Percentiles rank a stretch among this genome's conserved stretches.
These are phyloP conservation scores for Papiliotrema nemorosa DNA, from an alignment of 1,284 basidiomycete species.

Conservation along the genomic window DNA sequence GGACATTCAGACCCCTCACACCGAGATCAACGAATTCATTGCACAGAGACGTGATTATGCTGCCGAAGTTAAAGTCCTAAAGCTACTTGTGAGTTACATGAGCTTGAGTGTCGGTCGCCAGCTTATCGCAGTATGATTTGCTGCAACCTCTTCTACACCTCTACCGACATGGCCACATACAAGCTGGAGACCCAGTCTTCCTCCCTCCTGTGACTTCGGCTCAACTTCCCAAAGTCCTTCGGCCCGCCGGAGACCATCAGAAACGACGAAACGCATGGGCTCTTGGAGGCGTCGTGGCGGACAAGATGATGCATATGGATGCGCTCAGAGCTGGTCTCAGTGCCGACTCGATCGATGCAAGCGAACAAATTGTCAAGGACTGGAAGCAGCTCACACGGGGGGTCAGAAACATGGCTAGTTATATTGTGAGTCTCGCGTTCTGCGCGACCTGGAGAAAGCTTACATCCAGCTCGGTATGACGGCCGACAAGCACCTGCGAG, in stretches of 20 bases:
- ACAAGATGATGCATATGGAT: conserved; percentile 15
- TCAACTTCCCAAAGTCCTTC: conserved; percentile 28
- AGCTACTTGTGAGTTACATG: conserved; percentile 27
- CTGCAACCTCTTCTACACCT: conserved; percentile 34
- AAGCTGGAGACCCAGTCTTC: conserved; percentile 35
- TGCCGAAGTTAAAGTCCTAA: conserved; percentile 13
- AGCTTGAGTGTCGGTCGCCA: neutral
- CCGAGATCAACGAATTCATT: neutral
- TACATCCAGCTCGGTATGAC: conserved; percentile 30
- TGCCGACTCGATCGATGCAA: neutral
- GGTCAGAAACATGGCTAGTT: conserved; percentile 30
- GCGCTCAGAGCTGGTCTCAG: conserved; percentile 7
- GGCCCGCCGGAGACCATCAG: conserved; percentile 32
- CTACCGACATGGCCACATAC: conserved; percentile 43
- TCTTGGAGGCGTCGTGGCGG: conserved; percentile 30
- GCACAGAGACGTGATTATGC: neutral
- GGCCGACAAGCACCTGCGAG: conserved; percentile 13
- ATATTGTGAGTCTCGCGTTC: conserved; percentile 30
- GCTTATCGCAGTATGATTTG: conserved; percentile 31
- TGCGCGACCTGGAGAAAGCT: neutral
- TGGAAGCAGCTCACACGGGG: conserved; percentile 6
- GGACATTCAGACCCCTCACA: conserved; percentile 15
- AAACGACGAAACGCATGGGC: conserved; percentile 40
- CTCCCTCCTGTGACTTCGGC: conserved; percentile 34
- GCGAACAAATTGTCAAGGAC: neutral